A percentile compares a stretch with the other conserved stretches of the same genome.
Evolutionary conservation across 2,329 filamentous ascomycete genomes (phyloP).

Genomic region (Ceratocystis diversiconidia): DNA sequence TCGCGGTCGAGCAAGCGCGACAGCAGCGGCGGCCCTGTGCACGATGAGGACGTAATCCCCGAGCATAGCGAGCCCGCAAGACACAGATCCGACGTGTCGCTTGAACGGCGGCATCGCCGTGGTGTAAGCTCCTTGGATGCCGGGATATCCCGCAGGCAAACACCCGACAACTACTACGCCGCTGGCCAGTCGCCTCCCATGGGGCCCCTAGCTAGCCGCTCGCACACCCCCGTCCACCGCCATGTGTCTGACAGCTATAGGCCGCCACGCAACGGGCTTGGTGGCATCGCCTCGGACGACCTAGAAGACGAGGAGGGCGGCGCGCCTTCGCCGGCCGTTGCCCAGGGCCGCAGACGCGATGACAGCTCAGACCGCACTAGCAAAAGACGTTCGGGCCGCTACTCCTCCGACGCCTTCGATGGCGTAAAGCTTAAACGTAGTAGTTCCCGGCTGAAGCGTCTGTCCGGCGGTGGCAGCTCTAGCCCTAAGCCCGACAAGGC

Average conservation of each 20-base stretch:
- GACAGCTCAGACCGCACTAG: slow-evolving; percentile 32
- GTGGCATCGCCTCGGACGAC: slow-evolving; percentile 20
- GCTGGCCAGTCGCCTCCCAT: neutral
- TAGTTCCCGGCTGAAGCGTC: slow-evolving; percentile 43
- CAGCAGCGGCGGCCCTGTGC: slow-evolving; percentile 23
- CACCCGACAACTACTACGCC: slow-evolving; percentile 5
- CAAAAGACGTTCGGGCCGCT: slow-evolving; percentile 34
- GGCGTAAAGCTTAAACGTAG: slow-evolving; percentile 37
- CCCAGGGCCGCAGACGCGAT: slow-evolving; percentile 43
- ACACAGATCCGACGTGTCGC: neutral
- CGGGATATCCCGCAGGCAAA: neutral
- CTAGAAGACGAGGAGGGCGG: slow-evolving; percentile 41
- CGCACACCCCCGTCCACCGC: slow-evolving; percentile 6
- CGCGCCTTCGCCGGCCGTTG: slow-evolving; percentile 55
- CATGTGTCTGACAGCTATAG: slow-evolving; percentile 13
- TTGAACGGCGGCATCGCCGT: slow-evolving; percentile 11
- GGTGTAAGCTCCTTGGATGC: slow-evolving; percentile 14
- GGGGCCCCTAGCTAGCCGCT: neutral
- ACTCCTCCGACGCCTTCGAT: slow-evolving; percentile 35
- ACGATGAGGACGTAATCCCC: slow-evolving; percentile 28
- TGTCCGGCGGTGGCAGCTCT: slow-evolving; percentile 30
- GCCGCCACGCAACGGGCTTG: slow-evolving; percentile 5
- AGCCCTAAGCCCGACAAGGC: slow-evolving; percentile 22
- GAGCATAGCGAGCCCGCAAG: slow-evolving; percentile 28
- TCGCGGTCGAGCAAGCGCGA: slow-evolving; percentile 35